Evolutionary conservation across 177 flowering plant genomes (phyloP), one percentile per base, ranked within the genome.

Genomic region (Telopea speciosissima): DNA sequence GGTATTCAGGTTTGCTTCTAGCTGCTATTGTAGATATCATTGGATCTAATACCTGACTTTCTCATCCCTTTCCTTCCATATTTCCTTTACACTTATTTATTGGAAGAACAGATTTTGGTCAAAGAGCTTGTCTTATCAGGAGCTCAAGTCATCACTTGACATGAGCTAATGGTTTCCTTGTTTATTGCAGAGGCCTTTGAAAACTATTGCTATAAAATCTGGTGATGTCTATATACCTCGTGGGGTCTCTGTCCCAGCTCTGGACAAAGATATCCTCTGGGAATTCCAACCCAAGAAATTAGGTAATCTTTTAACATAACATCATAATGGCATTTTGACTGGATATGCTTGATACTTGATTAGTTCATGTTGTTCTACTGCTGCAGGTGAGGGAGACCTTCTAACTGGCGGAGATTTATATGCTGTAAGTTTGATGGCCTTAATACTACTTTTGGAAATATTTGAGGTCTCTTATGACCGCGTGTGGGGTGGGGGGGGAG

Each of bases 181-280:
- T 70, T 63, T 25, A 68, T 72, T 74, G 68, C 83, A 96, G 98
- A 93, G 98, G 82, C 99, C 99, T 65, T 73, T 96, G 80, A 96
- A 93, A 80, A 90, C 99, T 52, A 96, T 96, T 83, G 99, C 99
- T n/a, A 87, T 71, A 69, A 82, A 69, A 81, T 96, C 98, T 60
- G 97, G 97, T 61, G 99, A 96, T 87, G 99, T 96, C 62, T 96
- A 96, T 67, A 96, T 96, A 62, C 99, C 99, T 71, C 97, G 98
- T 81, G 99, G 99, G 77, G 97, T 93, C 10, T 83, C 99, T 72
- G 99, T 93, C 66, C 99, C 99, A 45, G 93, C 99, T 24, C 93
- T 96, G 64, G 99, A 96, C 83, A 96, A 93, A 82, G 99, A 93
- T 75, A 84, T 71, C 58, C 88, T 89, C 6, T 96, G 98, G 98